These are phyloP conservation scores for Neoascochyta sp. DNA, from an alignment of 2,329 filamentous ascomycete genomes.

Conservation along the genomic window DNA sequence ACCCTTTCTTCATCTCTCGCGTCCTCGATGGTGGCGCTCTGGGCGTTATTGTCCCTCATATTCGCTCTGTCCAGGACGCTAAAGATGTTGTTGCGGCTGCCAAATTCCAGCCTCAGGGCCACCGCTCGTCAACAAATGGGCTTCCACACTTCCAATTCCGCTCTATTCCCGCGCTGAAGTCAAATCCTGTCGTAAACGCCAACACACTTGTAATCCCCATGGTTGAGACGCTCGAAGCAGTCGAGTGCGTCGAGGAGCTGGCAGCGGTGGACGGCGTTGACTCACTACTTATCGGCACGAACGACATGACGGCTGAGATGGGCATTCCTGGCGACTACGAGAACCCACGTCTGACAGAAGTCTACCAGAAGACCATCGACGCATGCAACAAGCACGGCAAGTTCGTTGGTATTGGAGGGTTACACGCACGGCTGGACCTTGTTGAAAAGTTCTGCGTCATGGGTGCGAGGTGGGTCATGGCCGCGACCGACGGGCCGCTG, in stretches of 20 bases:
- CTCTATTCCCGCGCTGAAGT: conserved; percentile 30
- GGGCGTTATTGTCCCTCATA: conserved; percentile 44
- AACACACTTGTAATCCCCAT: conserved; percentile 44
- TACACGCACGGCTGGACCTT: conserved; percentile 42
- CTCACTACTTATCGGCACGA: conserved; percentile 44
- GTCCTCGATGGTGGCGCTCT: conserved; percentile 43
- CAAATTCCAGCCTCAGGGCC: conserved; percentile 41
- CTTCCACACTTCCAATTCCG: conserved; percentile 39
- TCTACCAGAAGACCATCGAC: conserved; percentile 35
- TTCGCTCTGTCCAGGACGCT: conserved; percentile 38
- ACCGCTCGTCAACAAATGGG: conserved; percentile 36
- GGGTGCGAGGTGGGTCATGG: conserved; percentile 41
- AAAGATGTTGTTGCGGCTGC: conserved; percentile 37
- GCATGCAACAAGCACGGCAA: conserved; percentile 42
- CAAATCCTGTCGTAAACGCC: conserved; percentile 36
- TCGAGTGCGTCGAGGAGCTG: conserved; percentile 42
- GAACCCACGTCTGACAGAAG: conserved; percentile 18
- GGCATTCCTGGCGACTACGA: conserved; percentile 44
- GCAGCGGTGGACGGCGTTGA: conserved; percentile 44
- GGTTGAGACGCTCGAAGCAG: conserved; percentile 42
- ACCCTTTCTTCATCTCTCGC: conserved; percentile 38
- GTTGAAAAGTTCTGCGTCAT: conserved; percentile 41
- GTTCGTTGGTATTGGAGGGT: conserved; percentile 42
- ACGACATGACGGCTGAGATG: conserved; percentile 45
- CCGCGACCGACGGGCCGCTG: conserved; percentile 36